Base-by-base conservation (phyloP, 2,329 filamentous ascomycete species). In the Trichoderma aggressivum region DNA sequence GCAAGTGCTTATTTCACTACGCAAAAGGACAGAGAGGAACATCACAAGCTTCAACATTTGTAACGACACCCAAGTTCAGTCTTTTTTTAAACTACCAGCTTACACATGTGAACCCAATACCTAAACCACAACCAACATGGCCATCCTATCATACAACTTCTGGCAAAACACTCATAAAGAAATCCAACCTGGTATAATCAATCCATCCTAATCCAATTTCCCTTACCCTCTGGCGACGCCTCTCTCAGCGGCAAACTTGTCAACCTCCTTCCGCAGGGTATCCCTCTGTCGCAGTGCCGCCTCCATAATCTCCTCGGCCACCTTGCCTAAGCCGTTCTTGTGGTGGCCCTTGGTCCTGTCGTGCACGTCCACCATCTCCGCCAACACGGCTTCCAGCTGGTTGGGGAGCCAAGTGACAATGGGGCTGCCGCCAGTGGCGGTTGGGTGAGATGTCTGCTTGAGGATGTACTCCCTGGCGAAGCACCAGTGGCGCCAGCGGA, bases 361-460 rank as follows among this genome's bases (percentile, higher is more conserved):
- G 74, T 87, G 87, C 2, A 92, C 84, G 43, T 85, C 82, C 26
- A 84, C 81, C 91, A 94, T 94, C 77, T 93, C 86, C 14, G 86
- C 84, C 80, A 95, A 85, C 14, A 94, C 91, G 1, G 92, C 92
- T 74, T 89, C 86, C 61, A 95, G 85, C 83, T 95, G 92, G 80
- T 94, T 95, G 3, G 92, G 92, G 73, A 95, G 81, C 92, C 92
- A 95, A 3, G 92, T 94, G 18, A 94, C 91, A 73, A 95, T 94
- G 4, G 92, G 92, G 75, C 90, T 93, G 21, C 92, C 92, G 2
- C 92, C 92, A 0, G 92, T 95, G 0, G 92, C 92, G 2, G 91
- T 93, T 0, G 92, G 92, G 78, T 95, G 92, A 21, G 83, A 84
- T 0, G 91, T 94, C 77, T 89, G 88, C 84, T 94, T 93, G 73